These are phyloP conservation scores for Alternaria postmessia DNA, from an alignment of 2,329 filamentous ascomycete species.

Conservation along the genomic window DNA sequence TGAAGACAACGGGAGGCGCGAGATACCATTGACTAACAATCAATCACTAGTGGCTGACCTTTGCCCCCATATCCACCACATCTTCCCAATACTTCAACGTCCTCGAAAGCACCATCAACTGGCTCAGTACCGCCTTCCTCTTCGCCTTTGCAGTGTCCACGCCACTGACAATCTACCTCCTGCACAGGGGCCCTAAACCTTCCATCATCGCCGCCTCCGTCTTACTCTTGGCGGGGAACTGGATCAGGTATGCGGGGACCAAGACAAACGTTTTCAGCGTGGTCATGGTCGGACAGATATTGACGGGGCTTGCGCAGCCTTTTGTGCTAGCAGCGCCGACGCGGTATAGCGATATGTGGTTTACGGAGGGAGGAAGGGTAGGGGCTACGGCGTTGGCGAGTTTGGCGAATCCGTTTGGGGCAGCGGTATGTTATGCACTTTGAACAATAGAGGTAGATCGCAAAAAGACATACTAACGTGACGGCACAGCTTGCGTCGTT, in stretches of 20 bases:
- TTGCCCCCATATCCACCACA: constrained; percentile 79
- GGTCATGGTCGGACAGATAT: constrained; percentile 89
- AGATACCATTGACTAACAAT: neutral
- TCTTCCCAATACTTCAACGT: constrained; percentile 79
- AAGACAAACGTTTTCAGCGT: constrained; percentile 69
- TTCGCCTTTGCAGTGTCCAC: constrained; percentile 80
- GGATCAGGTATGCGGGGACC: constrained; percentile 84
- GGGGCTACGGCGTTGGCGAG: constrained; percentile 86
- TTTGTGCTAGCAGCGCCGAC: constrained; percentile 92
- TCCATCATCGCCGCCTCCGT: constrained; percentile 77
- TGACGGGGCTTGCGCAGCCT: constrained; percentile 88
- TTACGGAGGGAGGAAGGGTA: constrained; percentile 82
- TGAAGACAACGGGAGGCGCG: too few relatives aligned
- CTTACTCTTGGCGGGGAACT: constrained; percentile 83
- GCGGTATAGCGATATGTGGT: constrained; percentile 93
- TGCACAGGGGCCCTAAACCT: constrained; percentile 81
- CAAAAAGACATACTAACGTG: constrained; percentile 11
- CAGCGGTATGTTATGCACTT: constrained; percentile 65
- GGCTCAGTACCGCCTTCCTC: constrained; percentile 87
- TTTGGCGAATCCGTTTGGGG: constrained; percentile 88
- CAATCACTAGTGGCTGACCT: constrained; percentile 80
- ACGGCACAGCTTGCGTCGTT: constrained; percentile 70
- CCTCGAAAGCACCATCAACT: constrained; percentile 81
- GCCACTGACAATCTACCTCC: constrained; percentile 74
- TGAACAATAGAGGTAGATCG: neutral